phyloP scores from a whole-genome alignment of 1,139 yeast species.

The Suhomyces kunorum region DNA sequence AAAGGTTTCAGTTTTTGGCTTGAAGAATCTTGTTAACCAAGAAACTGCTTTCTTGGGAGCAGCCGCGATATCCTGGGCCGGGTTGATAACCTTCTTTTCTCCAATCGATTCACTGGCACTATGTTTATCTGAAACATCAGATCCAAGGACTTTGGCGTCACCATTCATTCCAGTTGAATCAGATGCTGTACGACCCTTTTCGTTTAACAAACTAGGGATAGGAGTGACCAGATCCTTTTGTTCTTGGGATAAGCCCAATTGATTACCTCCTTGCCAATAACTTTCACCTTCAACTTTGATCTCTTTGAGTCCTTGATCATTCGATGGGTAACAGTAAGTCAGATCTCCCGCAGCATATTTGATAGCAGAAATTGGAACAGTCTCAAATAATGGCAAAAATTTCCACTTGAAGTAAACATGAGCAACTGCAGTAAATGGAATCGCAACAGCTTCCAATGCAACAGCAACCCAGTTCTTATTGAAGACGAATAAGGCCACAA shows the following conservation, averaged over 20 bases:
- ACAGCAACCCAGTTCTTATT: constrained; percentile 74
- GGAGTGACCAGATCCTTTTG: constrained; percentile 31
- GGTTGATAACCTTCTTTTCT: constrained; percentile 16
- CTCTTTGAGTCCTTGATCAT: constrained; percentile 66
- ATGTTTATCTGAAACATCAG: constrained; percentile 23
- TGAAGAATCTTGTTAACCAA: constrained; percentile 42
- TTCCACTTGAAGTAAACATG: constrained; percentile 59
- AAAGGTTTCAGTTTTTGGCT: constrained; percentile 42
- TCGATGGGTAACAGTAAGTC: constrained; percentile 50
- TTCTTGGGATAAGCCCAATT: constrained; percentile 34
- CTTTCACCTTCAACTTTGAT: constrained; percentile 54
- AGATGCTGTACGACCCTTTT: constrained; percentile 5
- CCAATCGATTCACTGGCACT: constrained; percentile 18
- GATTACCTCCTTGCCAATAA: constrained; percentile 50
- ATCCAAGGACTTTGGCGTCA: constrained; percentile 11
- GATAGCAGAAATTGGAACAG: constrained; percentile 75
- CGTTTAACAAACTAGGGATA: constrained; percentile 1
- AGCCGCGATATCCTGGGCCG: constrained; percentile 14
- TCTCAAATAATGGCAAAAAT: constrained; percentile 62
- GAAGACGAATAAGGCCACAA: constrained; percentile 68
- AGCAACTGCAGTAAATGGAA: constrained; percentile 52
- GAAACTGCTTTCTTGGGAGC: constrained; percentile 22
- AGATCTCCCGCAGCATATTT: constrained; percentile 57
- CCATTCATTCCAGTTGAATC: constrained; percentile 15
- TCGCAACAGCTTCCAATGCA: constrained; percentile 57